Evolutionary conservation across 768 basidiomycete species (phyloP).

Genomic region (Mycena galopus): DNA sequence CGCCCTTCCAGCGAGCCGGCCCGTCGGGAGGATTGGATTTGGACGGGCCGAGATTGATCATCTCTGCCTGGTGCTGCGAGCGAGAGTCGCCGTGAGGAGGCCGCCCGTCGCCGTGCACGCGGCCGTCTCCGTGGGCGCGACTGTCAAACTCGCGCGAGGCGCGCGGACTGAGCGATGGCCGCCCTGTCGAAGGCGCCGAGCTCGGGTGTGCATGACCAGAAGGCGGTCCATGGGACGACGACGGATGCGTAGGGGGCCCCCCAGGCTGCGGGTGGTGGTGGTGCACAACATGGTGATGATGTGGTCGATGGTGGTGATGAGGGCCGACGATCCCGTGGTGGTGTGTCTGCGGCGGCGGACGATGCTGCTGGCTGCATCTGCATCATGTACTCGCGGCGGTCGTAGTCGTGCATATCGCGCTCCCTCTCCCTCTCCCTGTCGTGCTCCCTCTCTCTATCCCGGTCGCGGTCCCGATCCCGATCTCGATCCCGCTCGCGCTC

Average conservation of each 20-base stretch:
- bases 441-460: slow-evolving; percentile 7
- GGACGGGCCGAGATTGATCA: slow-evolving; percentile 62
- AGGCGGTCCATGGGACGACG: slow-evolving; percentile 34
- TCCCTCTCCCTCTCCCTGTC: slow-evolving; percentile 35
- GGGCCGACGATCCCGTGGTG: slow-evolving; percentile 49
- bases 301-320: slow-evolving; percentile 61
- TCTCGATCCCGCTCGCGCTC: slow-evolving; percentile 41
- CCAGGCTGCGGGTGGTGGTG: slow-evolving; percentile 58
- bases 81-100: slow-evolving; percentile 50
- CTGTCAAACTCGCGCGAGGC: slow-evolving; percentile 38
- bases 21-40: slow-evolving; percentile 47
- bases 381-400: slow-evolving; percentile 41
- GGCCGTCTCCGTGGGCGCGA: slow-evolving; percentile 31
- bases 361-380: slow-evolving; percentile 46
- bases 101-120: slow-evolving; percentile 46
- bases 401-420: slow-evolving; percentile 40
- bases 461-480: slow-evolving; percentile 30
- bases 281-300: slow-evolving; percentile 59
- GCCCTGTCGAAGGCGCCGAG: slow-evolving; percentile 15
- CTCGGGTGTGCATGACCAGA: slow-evolving; percentile 20
- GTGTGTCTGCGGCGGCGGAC: slow-evolving; percentile 44
- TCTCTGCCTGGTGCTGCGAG: slow-evolving; percentile 59
- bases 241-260: slow-evolving; percentile 58
- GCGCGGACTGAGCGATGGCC: slow-evolving; percentile 39
- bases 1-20: slow-evolving; percentile 56